Base-by-base conservation (phyloP, 805 yeast species). In the Wickerhamiella slavikovae region DNA sequence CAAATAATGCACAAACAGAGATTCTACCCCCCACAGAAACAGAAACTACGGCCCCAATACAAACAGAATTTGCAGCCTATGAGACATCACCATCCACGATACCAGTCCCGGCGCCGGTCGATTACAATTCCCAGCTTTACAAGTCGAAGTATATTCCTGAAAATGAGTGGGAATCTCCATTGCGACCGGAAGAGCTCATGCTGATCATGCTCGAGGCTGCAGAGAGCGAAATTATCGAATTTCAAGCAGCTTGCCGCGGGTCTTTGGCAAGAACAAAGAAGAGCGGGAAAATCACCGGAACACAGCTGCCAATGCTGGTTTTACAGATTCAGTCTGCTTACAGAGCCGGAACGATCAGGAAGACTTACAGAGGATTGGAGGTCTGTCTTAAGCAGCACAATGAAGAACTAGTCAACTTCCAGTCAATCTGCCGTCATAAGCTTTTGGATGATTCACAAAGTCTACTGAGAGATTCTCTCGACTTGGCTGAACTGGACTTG, bases 221-320 rank as follows among this genome's bases (percentile, higher is more conserved):
- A 5, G 48, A 43, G 21, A 38, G 34, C n/a, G 47, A 42, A 6
- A 62, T 73, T 22, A 51, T 61, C 22, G 55, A 52, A 32, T 52
- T 82, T 12, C 93, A 82, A 47, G 66, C 89, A 6, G n/a, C 10
- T 3, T 30, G 37, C 30, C 30, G 38, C 6, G 35, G 38, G 11
- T 17, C 18, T 7, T 24, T 31, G 1, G 14, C 15, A 4, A 28
- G 34, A 9, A 15, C 20, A 4, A 17, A 14, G 3, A 22, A 15
- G 17, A 18, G 18, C 11, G 16, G 30, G 22, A 28, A 24, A 15
- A 18, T 18, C 10, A 18, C 21, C 21, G n/a, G n/a, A n/a, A n/a
- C n/a, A n/a, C n/a, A n/a, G n/a, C n/a, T n/a, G n/a, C n/a, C n/a
- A n/a, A n/a, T n/a, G n/a, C n/a, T n/a, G n/a, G n/a, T n/a, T n/a